Evolutionary conservation across 306 rosid genomes (phyloP).

Genomic region (Ormosia semicastrata): DNA sequence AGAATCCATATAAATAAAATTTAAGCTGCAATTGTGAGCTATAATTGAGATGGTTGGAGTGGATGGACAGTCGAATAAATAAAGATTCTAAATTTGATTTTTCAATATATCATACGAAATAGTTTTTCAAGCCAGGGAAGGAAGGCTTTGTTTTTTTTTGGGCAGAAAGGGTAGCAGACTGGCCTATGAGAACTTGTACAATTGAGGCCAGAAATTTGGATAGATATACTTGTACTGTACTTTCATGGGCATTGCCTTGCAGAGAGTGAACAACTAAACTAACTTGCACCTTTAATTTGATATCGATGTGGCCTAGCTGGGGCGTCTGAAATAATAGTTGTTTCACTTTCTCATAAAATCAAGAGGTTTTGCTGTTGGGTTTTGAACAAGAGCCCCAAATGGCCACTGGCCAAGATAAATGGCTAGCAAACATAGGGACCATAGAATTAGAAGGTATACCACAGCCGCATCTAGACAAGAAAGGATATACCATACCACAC

Average conservation of each 20-base stretch:
- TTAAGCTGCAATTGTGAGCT: not conserved
- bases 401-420: not conserved
- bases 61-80: not conserved
- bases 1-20: not conserved
- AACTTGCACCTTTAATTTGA: too few relatives aligned
- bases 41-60: not conserved
- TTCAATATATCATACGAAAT: not conserved
- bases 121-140: not conserved
- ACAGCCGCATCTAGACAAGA: not conserved
- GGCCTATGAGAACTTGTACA: too few relatives aligned
- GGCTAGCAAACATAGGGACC: too few relatives aligned
- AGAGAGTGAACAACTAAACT: too few relatives aligned
- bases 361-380: too few relatives aligned
- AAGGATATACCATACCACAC: not conserved
- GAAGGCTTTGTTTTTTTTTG: too few relatives aligned
- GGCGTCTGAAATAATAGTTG: too few relatives aligned
- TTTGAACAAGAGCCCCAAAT: not conserved
- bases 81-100: not conserved
- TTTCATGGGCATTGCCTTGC: not conserved
- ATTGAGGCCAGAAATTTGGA: not conserved
- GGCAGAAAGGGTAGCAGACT: too few relatives aligned
- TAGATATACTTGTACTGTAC: not conserved
- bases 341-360: too few relatives aligned
- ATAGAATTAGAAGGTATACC: not conserved
- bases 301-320: too few relatives aligned